Base-by-base conservation (phyloP, 2,329 filamentous ascomycete species). In the Fusarium equiseti region DNA sequence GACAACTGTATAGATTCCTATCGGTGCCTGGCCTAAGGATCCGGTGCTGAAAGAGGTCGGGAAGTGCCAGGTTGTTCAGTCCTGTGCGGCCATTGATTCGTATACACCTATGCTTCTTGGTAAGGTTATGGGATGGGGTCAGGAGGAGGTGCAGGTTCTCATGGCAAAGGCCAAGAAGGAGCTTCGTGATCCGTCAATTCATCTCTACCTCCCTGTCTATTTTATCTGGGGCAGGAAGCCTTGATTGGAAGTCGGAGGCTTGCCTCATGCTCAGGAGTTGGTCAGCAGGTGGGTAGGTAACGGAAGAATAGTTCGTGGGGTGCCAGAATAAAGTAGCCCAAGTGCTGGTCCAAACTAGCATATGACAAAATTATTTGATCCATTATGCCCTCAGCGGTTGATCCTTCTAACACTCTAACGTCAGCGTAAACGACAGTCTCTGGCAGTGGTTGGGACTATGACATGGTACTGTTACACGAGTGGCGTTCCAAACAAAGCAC, bases 91-190 rank as follows among this genome's bases (percentile, higher is more conserved):
- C 31, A 70, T 72, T 5, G 66, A 70, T 6, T 65, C 70, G 0
- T 72, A 72, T 3, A 73, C 70, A 1, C 70, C 70, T 4, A 58
- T 59, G 52, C 63, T 72, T 10, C 53, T 73, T n/a, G 53, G 48
- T 6, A 67, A 63, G 11, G 45, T 73, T 2, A 59, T 72, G 35
- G 71, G 71, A 42, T 73, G 71, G 71, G 42, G 48, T 3, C 59
- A 59, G 6, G 56, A 72, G 11, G 71, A 73, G 31, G 61, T 67
- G 4, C 65, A 73, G 18, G 59, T 73, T 5, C 50, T 72, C n/a
- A 69, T 73, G 55, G 68, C 59, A 8, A 70, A 72, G 43, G 56
- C 67, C 8, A 68, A 64, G 42, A 73, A 70, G 20, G 72, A 74
- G 32, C 71, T 74, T 13, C 66, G 63, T 22, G 69, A 74, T 26